Evolutionary conservation across 1,284 basidiomycete species (phyloP).

Genomic region (Tilletia indica): DNA sequence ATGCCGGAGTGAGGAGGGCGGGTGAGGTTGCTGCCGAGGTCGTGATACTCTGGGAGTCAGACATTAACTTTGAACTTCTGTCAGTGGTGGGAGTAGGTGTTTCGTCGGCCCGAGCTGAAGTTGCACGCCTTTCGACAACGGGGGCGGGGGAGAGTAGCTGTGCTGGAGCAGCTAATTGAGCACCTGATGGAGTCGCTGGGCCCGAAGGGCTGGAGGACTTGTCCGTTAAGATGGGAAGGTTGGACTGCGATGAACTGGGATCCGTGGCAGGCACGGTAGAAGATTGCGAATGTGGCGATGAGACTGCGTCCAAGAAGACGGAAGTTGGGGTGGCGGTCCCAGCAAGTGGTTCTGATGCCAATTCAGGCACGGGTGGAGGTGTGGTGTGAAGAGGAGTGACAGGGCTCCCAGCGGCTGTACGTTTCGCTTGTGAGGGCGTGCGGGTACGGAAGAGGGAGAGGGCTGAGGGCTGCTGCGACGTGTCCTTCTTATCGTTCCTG

Average conservation of each 20-base stretch:
- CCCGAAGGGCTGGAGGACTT: too few species aligned
- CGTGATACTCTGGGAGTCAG: neutral
- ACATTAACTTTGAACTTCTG: neutral
- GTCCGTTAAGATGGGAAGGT: too few species aligned
- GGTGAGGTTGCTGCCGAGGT: constrained; percentile 10
- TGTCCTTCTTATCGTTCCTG: neutral
- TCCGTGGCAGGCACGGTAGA: too few species aligned
- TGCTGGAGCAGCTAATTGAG: too few species aligned
- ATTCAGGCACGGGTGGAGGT: neutral
- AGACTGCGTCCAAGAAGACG: too few species aligned
- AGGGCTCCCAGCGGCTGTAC: neutral
- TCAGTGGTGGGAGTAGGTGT: neutral
- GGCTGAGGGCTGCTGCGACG: neutral
- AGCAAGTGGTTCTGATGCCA: neutral
- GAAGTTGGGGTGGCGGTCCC: too few species aligned
- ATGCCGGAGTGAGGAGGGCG: neutral
- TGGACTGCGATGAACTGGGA: too few species aligned
- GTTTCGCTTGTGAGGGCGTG: neutral
- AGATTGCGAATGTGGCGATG: too few species aligned
- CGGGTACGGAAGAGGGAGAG: constrained; percentile 6
- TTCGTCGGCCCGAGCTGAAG: neutral
- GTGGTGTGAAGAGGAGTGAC: neutral
- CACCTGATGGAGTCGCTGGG: too few species aligned
- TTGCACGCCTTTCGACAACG: too few species aligned
- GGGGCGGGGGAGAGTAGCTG: too few species aligned